Percentiles rank a stretch among this genome's conserved stretches.
These are phyloP conservation scores for Chondrostereum purpureum DNA, from an alignment of 1,284 basidiomycete species.

Conservation along the genomic window DNA sequence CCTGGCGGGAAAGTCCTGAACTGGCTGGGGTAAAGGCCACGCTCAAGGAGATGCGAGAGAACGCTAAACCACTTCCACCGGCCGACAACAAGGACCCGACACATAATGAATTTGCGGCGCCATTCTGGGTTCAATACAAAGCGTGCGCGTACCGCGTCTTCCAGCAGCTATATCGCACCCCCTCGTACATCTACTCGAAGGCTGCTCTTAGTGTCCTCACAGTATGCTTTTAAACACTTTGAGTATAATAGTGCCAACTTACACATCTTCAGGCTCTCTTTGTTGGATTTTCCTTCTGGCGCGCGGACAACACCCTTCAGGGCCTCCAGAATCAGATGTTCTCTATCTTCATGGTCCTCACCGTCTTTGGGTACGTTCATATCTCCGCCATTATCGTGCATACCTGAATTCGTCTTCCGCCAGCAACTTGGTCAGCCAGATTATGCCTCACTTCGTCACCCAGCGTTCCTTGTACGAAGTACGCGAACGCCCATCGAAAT, in stretches of 20 bases:
- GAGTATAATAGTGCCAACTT: no score
- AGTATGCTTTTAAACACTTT: slow-evolving; percentile 17
- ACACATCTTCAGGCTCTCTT: slow-evolving; percentile 28
- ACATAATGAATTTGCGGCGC: slow-evolving; percentile 33
- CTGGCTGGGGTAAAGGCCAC: slow-evolving; percentile 19
- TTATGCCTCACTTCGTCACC: slow-evolving; percentile 22
- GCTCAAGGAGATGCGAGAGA: slow-evolving; percentile 19
- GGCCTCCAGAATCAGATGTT: slow-evolving; percentile 72
- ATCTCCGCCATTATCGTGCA: slow-evolving; percentile 24
- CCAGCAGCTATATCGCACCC: slow-evolving; percentile 33
- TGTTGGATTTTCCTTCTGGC: slow-evolving; percentile 60
- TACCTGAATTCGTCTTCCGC: slow-evolving; percentile 2
- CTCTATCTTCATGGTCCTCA: slow-evolving; percentile 41
- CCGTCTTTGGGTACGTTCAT: slow-evolving; percentile 33
- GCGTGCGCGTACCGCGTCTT: slow-evolving; percentile 24
- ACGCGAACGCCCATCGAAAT: slow-evolving; percentile 64
- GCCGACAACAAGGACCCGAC: slow-evolving; percentile 9
- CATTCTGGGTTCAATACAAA: slow-evolving; percentile 33
- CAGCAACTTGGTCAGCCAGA: slow-evolving; percentile 19
- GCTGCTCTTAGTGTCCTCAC: slow-evolving; percentile 34
- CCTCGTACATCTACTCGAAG: slow-evolving; percentile 65
- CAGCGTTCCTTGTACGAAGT: slow-evolving; percentile 55
- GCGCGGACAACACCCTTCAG: slow-evolving; percentile 45
- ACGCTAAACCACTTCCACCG: slow-evolving; percentile 13
- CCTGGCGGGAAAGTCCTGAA: slow-evolving; percentile 27